Percentiles rank a stretch among this genome's conserved stretches.
phyloP scores from a whole-genome alignment of 768 basidiomycete species.

The Lactifluus piperatus region DNA sequence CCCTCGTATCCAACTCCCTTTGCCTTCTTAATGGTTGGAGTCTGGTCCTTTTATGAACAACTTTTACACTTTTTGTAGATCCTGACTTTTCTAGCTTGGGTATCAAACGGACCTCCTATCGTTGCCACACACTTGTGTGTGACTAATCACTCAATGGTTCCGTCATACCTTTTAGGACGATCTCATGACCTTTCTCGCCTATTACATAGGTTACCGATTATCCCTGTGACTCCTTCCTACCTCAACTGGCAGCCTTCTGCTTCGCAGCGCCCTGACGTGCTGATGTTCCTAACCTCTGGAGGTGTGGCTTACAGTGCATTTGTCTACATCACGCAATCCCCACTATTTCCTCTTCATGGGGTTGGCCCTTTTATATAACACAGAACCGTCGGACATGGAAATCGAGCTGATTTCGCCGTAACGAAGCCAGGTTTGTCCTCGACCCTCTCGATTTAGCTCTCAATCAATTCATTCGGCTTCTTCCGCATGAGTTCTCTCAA shows the following conservation, averaged over 20 bases:
- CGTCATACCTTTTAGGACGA: neutral
- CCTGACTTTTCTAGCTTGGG: neutral
- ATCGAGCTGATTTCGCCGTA: neutral
- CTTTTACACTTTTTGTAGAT: neutral
- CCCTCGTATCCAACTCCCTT: neutral
- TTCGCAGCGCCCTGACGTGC: neutral
- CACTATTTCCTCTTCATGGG: neutral
- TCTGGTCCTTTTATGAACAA: neutral
- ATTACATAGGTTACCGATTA: neutral
- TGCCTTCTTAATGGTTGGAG: neutral
- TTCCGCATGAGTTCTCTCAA: neutral
- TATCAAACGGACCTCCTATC: neutral
- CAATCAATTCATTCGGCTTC: neutral
- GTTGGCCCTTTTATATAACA: neutral
- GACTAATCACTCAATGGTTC: neutral
- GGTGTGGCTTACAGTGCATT: neutral
- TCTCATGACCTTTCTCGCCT: conserved; percentile 3
- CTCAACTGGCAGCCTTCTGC: too few relatives aligned
- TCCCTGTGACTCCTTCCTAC: neutral
- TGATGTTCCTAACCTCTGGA: neutral
- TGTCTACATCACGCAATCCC: neutral
- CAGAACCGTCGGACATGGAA: neutral
- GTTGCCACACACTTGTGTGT: neutral
- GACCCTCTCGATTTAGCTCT: neutral
- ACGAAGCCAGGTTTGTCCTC: neutral